phyloP scores from a whole-genome alignment of 2,329 filamentous ascomycete species.

The Arthrobotrys musiformis region DNA sequence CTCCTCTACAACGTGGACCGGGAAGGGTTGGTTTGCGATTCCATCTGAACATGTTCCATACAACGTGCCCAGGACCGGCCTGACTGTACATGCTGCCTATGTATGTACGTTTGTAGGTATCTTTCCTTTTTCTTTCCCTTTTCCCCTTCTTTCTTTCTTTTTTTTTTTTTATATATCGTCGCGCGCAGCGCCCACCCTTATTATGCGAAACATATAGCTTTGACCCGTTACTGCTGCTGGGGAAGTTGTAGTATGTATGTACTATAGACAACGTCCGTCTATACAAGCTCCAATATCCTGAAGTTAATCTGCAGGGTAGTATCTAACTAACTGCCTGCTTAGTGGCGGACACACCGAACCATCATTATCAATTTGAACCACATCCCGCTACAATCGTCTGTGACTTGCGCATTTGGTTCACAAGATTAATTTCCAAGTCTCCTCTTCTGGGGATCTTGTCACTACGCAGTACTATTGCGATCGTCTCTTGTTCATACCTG shows the following conservation, averaged over 20 bases:
- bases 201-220: constrained; percentile 51
- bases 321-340: constrained; percentile 31
- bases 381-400: constrained; percentile 43
- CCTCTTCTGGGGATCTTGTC: constrained; percentile 11
- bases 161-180: constrained; percentile 4
- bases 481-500: constrained; percentile 5
- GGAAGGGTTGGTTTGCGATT: constrained; percentile 51
- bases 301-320: constrained; percentile 33
- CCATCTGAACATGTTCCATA: constrained; percentile 9
- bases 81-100: neutral
- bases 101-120: neutral
- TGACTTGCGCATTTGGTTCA: constrained; percentile 53
- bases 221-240: constrained; percentile 41
- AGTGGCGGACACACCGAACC: constrained; percentile 48
- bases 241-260: neutral
- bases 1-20: constrained; percentile 49
- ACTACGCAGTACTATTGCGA: constrained; percentile 6
- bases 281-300: constrained; percentile 19
- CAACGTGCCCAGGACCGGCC: constrained; percentile 13
- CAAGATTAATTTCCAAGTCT: constrained; percentile 34
- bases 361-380: constrained; percentile 54
- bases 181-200: constrained; percentile 42
- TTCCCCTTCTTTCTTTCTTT: constrained; percentile 9
- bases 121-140: constrained; percentile 9
- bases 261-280: constrained; percentile 22